Conservation (phyloP, 2,329 filamentous ascomycete species). For the Paraphoma sp. region DNA sequence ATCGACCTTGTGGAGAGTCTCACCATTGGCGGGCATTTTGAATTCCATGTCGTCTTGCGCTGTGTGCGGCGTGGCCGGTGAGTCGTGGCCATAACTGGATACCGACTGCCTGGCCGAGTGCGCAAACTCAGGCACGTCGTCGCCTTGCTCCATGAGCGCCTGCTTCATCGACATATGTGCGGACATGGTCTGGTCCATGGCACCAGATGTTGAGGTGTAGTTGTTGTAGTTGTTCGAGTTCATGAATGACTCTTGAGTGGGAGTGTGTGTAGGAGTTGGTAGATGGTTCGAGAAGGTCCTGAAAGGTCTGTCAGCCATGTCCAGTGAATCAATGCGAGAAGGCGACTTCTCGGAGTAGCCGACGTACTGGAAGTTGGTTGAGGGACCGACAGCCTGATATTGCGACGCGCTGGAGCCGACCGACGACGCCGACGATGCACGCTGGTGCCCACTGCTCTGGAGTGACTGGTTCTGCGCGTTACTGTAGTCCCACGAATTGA, state of each 20-base stretch:
- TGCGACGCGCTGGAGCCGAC: slow-evolving; percentile 46
- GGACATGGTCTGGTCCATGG: slow-evolving; percentile 53
- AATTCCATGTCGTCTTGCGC: slow-evolving; percentile 61
- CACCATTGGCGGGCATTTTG: slow-evolving; percentile 62
- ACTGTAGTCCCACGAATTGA: slow-evolving; percentile 44
- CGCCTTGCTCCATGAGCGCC: slow-evolving; percentile 61
- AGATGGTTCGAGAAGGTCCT: slow-evolving; percentile 58
- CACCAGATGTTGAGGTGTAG: slow-evolving; percentile 51
- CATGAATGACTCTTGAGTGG: slow-evolving; percentile 59
- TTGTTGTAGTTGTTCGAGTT: slow-evolving; percentile 54
- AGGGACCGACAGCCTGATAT: slow-evolving; percentile 38
- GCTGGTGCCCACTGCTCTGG: slow-evolving; percentile 44
- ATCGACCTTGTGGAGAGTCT: slow-evolving; percentile 51
- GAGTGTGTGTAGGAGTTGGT: slow-evolving; percentile 62
- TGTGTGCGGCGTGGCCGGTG: slow-evolving; percentile 66
- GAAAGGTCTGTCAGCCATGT: slow-evolving; percentile 44
- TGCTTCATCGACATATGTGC: slow-evolving; percentile 68
- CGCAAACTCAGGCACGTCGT: slow-evolving; percentile 59
- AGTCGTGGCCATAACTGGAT: slow-evolving; percentile 66
- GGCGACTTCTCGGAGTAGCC: slow-evolving; percentile 54
- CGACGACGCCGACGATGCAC: slow-evolving; percentile 49
- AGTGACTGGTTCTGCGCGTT: slow-evolving; percentile 42
- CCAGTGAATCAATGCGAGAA: slow-evolving; percentile 44
- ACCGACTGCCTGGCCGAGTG: slow-evolving; percentile 64
- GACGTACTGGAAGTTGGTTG: slow-evolving; percentile 51